These are phyloP conservation scores for Chrysoporthe deuterocubensis DNA, from an alignment of 2,329 filamentous ascomycete species.

Conservation along the genomic window DNA sequence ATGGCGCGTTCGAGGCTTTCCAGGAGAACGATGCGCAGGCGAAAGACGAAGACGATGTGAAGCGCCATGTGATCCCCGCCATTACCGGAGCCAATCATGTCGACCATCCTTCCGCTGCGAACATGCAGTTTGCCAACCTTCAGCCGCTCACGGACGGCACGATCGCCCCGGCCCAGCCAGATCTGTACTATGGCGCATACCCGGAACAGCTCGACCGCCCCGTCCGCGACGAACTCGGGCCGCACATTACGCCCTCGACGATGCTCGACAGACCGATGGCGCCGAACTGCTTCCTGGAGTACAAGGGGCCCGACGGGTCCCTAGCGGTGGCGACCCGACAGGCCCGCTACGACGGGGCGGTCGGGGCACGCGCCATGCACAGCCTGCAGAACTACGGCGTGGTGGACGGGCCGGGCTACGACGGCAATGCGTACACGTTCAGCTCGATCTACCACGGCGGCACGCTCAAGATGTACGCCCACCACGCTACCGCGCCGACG, in stretches of 20 bases:
- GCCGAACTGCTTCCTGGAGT: conserved; percentile 49
- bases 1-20: conserved; percentile 38
- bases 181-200: conserved; percentile 39
- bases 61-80: conserved; percentile 38
- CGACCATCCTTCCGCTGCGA: conserved; percentile 33
- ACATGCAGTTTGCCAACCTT: conserved; percentile 42
- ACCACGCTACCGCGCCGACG: conserved; percentile 40
- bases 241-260: conserved; percentile 40
- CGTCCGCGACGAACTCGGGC: conserved; percentile 33
- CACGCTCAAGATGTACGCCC: conserved; percentile 43
- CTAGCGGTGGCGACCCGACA: conserved; percentile 39
- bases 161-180: conserved; percentile 37
- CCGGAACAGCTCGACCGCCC: conserved; percentile 21
- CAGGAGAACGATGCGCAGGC: conserved; percentile 34
- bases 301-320: conserved; percentile 41
- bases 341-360: conserved; percentile 35
- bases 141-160: conserved; percentile 40
- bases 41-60: conserved; percentile 41
- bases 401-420: conserved; percentile 28
- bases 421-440: neutral
- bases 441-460: conserved; percentile 30
- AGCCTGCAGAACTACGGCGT: conserved; percentile 19
- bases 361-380: neutral
- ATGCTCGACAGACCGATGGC: conserved; percentile 36
- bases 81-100: conserved; percentile 35